Percentiles rank a stretch among this genome's conserved stretches.
phyloP scores from a whole-genome alignment of 345 rosid species.

The Corymbia maculata region DNA sequence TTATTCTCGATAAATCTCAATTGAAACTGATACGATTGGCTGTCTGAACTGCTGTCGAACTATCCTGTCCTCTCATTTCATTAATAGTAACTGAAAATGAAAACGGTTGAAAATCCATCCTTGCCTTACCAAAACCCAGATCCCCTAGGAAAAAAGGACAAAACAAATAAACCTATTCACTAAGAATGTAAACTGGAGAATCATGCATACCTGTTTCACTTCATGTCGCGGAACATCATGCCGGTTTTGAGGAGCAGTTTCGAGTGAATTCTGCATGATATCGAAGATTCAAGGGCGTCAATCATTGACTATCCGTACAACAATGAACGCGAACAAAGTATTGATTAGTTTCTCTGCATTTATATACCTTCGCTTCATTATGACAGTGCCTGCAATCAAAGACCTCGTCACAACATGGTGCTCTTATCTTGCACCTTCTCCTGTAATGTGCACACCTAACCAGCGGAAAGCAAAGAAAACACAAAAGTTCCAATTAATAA shows the following conservation, averaged over 20 bases:
- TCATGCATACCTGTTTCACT: constrained; percentile 44
- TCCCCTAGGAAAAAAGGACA: background rate
- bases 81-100: background rate
- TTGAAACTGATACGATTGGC: background rate
- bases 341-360: background rate
- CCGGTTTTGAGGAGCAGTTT: constrained; percentile 31
- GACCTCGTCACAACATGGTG: constrained; percentile 79
- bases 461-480: background rate
- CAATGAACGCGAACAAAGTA: background rate
- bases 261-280: constrained; percentile 43
- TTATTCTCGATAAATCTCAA: background rate
- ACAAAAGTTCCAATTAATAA: background rate
- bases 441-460: constrained; percentile 72
- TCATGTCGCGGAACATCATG: constrained; percentile 82
- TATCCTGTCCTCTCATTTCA: background rate
- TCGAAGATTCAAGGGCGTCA: background rate
- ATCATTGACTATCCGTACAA: background rate
- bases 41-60: background rate
- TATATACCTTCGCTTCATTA: constrained; percentile 65
- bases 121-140: background rate
- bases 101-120: background rate
- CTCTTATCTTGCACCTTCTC: constrained; percentile 76
- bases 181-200: background rate
- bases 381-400: constrained; percentile 93
- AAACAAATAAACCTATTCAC: background rate